Percentiles rank a stretch among this genome's conserved stretches.
phyloP scores from a whole-genome alignment of 306 rosid genomes.

The Lathyrus sativus region DNA sequence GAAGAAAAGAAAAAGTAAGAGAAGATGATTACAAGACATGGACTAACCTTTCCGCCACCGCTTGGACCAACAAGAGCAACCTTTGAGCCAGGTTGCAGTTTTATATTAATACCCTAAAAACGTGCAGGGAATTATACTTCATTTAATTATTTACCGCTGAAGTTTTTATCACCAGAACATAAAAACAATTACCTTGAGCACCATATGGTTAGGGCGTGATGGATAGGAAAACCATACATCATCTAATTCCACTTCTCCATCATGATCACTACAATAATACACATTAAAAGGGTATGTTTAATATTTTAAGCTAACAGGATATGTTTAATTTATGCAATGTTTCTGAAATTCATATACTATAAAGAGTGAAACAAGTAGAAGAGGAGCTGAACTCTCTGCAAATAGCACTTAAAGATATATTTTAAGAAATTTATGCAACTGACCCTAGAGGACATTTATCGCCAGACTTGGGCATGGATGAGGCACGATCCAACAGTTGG shows the following conservation, averaged over 20 bases:
- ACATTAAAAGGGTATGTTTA: neutral
- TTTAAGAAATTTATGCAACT: slow-evolving; percentile 39
- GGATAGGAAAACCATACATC: slow-evolving; percentile 92
- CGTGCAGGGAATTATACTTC: slow-evolving; percentile 21
- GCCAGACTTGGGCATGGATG: slow-evolving; percentile 72
- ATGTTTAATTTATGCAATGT: slow-evolving; percentile 10
- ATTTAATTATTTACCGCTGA: slow-evolving; percentile 9
- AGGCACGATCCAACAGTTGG: slow-evolving; percentile 73
- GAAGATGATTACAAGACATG: slow-evolving; percentile 21
- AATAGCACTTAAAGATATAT: neutral
- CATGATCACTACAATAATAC: slow-evolving; percentile 63
- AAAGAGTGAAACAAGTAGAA: slow-evolving; percentile 22
- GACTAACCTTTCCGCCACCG: slow-evolving; percentile 79
- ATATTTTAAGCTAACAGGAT: no score
- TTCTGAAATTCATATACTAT: slow-evolving; percentile 25
- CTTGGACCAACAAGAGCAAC: slow-evolving; percentile 94
- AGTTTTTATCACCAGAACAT: slow-evolving; percentile 23
- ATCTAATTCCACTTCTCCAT: slow-evolving; percentile 74
- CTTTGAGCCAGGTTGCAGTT: slow-evolving; percentile 71
- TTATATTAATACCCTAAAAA: slow-evolving; percentile 73
- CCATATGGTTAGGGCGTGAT: slow-evolving; percentile 71
- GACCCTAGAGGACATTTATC: slow-evolving; percentile 73
- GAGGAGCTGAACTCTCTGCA: neutral
- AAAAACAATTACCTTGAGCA: slow-evolving; percentile 64
- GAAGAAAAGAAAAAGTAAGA: neutral